These are phyloP conservation scores for Willaertia magna DNA, from an alignment of 208 protist species.

Conservation along the genomic window DNA sequence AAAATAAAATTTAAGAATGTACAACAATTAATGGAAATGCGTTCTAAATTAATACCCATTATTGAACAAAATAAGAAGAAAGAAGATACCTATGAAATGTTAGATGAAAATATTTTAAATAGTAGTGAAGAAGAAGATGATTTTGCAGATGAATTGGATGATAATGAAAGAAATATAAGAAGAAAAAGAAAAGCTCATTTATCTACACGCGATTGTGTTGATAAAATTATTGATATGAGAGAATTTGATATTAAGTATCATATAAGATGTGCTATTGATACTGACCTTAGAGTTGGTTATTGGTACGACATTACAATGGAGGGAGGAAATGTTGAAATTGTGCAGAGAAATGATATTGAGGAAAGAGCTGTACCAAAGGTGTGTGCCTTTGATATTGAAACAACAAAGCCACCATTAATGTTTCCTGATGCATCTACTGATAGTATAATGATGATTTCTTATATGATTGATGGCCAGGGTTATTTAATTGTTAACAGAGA, in stretches of 20 bases:
- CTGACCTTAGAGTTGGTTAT: slow-evolving; percentile 72
- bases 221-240: slow-evolving; percentile 87
- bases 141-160: neutral
- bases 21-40: slow-evolving; percentile 69
- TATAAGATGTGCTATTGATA: slow-evolving; percentile 91
- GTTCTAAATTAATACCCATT: slow-evolving; percentile 55
- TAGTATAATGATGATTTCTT: slow-evolving; percentile 99
- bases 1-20: slow-evolving; percentile 88
- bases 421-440: slow-evolving; percentile 92
- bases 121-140: slow-evolving; percentile 23
- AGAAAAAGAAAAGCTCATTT: slow-evolving; percentile 21
- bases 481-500: slow-evolving; percentile 95
- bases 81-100: slow-evolving; percentile 35
- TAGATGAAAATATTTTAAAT: slow-evolving; percentile 17
- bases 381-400: slow-evolving; percentile 97
- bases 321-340: slow-evolving; percentile 36
- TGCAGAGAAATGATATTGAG: slow-evolving; percentile 50
- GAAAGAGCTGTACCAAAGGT: slow-evolving; percentile 72
- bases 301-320: slow-evolving; percentile 85
- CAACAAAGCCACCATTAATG: slow-evolving; percentile 94
- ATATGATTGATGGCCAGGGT: slow-evolving; percentile 97
- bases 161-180: neutral
- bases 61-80: slow-evolving; percentile 53
- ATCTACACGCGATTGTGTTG: slow-evolving; percentile 48
- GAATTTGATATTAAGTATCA: slow-evolving; percentile 99